Base-by-base conservation (phyloP, 1,284 basidiomycete species). In the Microbotryum saponariae region DNA sequence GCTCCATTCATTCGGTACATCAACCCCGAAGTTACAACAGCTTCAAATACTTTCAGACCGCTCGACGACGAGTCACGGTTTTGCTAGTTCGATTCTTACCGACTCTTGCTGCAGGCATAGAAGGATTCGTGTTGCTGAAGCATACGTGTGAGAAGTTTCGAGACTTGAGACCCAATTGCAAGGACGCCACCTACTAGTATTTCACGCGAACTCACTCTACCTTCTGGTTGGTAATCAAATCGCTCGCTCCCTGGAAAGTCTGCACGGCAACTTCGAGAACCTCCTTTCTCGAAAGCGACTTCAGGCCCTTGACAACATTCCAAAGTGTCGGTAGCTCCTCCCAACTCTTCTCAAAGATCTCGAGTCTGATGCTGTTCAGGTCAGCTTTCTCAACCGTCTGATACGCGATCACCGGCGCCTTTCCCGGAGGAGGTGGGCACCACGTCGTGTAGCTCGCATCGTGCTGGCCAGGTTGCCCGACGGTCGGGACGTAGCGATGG, bases 401-500 rank as follows among this genome's bases (percentile, higher is more conserved):
- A 18, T 60, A 21, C 29, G 29, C 48, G 29, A 51, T 60, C 53
- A 52, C 63, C 58, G 44, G 45, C 12, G 69, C 63, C 45, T 56
- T 59, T 3, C 56, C 51, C 7, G 56, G 46, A 3, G 56, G 60
- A 8, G 67, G 62, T 4, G 65, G 61, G 46, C 63, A 60, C 47
- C 60, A 71, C 2, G 65, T 72, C 10, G 72, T 63, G 52, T 73
- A 73, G 23, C 61, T 62, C 4, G 70, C 71, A 59, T 73, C 72
- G 33, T 68, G 63, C 42, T 67, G 61, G n/a, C 72, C 72, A 3
- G 72, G 72, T 25, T 67, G 50, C 6, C 72, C 72, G 12, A 73
- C 71, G 1, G 66, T 58, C 0, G 72, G 72, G 6, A 73, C 54
- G 54, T 71, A 73, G 10, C 72, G 72, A 51, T 73, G 72, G 33